A percentile compares a stretch with the other conserved stretches of the same genome.
phyloP scores from a whole-genome alignment of 768 basidiomycete species.

The Leucosporidium scottii region DNA sequence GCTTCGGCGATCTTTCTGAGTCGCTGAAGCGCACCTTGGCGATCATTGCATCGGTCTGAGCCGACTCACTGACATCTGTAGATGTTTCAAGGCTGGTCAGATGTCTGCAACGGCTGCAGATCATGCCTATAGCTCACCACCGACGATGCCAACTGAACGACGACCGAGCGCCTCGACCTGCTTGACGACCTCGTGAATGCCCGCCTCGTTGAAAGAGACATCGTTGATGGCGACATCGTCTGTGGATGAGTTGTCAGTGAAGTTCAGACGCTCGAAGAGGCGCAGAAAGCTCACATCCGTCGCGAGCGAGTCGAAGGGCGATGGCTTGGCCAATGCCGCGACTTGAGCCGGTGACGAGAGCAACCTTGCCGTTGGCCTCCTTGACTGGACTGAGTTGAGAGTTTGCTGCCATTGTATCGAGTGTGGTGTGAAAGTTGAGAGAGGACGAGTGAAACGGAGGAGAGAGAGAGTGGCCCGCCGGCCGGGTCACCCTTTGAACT shows the following conservation, averaged over 20 bases:
- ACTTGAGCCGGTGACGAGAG: conserved; percentile 3
- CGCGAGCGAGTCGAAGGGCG: conserved; percentile 22
- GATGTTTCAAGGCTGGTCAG: not conserved
- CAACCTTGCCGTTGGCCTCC: not conserved
- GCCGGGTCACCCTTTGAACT: too few species aligned
- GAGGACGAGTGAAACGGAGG: too few species aligned
- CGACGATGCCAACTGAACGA: conserved; percentile 11
- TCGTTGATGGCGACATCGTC: conserved; percentile 29
- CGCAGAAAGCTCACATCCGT: conserved; percentile 8
- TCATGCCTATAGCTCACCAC: not conserved
- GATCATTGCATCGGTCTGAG: conserved; percentile 15
- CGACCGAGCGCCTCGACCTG: conserved; percentile 19
- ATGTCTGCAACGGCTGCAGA: too few species aligned
- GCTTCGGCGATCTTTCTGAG: too few species aligned
- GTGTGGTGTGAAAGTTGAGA: too few species aligned
- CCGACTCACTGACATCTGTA: conserved; percentile 8
- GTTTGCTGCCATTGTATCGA: too few species aligned
- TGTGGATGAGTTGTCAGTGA: not conserved
- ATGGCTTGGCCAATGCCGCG: conserved; percentile 27
- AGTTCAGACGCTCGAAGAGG: too few species aligned
- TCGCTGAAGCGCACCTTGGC: not conserved
- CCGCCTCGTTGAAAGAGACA: conserved; percentile 4
- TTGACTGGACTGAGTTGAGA: too few species aligned
- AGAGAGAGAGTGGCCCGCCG: too few species aligned
- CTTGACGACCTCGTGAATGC: conserved; percentile 17